These are phyloP conservation scores for Proliferodiscus dingleyae DNA, from an alignment of 2,329 filamentous ascomycete species.

Conservation along the genomic window DNA sequence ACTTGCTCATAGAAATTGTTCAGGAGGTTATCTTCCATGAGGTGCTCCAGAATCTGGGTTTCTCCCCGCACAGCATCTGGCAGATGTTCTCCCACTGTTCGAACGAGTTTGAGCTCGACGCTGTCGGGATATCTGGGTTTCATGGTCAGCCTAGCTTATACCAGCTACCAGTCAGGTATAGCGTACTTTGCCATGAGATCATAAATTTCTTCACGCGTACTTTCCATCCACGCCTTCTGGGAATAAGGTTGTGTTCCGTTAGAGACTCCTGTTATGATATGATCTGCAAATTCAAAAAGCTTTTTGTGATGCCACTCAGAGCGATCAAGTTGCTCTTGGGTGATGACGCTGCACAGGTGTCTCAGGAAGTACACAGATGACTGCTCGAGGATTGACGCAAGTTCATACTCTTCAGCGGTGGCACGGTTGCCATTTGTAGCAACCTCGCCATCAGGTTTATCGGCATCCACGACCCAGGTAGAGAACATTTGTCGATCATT, in stretches of 20 bases:
- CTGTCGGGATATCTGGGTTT: not conserved
- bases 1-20: conserved; percentile 38
- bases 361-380: conserved; percentile 6
- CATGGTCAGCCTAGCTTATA: too few species aligned
- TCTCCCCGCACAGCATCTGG: conserved; percentile 3
- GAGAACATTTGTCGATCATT: conserved; percentile 10
- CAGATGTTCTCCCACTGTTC: conserved; percentile 6
- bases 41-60: conserved; percentile 1
- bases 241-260: not conserved
- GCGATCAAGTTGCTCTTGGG: conserved; percentile 1
- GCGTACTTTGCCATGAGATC: not conserved
- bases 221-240: not conserved
- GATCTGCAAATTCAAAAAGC: conserved; percentile 1
- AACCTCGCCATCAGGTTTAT: conserved; percentile 3
- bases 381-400: conserved; percentile 1
- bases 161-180: not conserved
- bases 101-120: not conserved
- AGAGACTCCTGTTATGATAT: not conserved
- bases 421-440: not conserved
- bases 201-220: too few species aligned
- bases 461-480: not conserved
- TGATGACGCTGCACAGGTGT: not conserved
- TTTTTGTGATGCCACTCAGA: conserved; percentile 1
- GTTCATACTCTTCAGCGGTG: not conserved
- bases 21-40: conserved; percentile 7